Conservation (phyloP, 139 green algal genomes). For the Chlamydomonas applanata region DNA sequence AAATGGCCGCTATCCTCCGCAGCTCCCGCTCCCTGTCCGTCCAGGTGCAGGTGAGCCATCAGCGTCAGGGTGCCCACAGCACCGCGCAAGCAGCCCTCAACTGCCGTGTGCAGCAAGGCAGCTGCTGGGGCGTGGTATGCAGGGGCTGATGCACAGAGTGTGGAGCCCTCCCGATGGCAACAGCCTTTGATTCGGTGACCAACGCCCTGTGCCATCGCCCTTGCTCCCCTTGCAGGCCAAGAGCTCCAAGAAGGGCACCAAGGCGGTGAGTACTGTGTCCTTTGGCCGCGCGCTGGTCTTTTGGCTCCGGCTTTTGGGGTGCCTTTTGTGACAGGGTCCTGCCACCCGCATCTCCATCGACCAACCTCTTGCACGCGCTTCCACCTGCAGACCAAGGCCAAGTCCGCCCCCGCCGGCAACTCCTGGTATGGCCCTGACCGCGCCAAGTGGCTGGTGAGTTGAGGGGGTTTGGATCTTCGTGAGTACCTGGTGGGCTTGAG, state of each 20-base stretch:
- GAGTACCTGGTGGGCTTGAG: neutral
- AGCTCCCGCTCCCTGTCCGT: no score
- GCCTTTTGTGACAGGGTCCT: neutral
- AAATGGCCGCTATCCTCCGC: no score
- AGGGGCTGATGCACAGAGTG: no score
- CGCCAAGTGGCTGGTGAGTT: conserved; percentile 76
- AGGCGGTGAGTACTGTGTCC: neutral
- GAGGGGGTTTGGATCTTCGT: neutral
- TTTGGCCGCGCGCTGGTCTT: neutral
- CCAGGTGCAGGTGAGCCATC: no score
- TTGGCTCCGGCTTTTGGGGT: neutral
- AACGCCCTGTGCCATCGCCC: no score
- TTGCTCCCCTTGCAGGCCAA: neutral
- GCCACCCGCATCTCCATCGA: neutral
- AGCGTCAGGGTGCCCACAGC: no score
- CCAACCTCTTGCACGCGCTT: neutral
- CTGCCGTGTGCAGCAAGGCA: no score
- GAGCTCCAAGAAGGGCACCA: conserved; percentile 21
- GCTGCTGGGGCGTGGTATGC: no score
- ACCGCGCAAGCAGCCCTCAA: no score
- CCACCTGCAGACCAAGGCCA: conserved; percentile 9
- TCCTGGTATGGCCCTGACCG: conserved; percentile 70
- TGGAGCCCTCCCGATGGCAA: no score
- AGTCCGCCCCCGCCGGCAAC: conserved; percentile 5
- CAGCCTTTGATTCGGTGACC: no score